Base-by-base conservation (phyloP, 2,329 filamentous ascomycete genomes). In the Epicoccum sorghinum region DNA sequence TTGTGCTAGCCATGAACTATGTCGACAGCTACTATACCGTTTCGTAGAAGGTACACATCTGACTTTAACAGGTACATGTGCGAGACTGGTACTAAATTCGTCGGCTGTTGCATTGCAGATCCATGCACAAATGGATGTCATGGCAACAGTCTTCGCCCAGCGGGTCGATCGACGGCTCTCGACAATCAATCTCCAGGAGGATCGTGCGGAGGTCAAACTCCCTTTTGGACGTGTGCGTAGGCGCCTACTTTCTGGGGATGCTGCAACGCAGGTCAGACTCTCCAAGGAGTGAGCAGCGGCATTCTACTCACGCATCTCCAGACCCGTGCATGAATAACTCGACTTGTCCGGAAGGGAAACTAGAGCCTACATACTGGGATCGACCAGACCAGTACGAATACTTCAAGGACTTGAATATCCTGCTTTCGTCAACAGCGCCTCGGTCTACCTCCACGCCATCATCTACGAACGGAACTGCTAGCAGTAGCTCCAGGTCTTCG, bases 81-180 rank as follows among this genome's bases (percentile, higher is more conserved):
- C 25, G 55, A 58, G 23, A 49, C 58, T 0, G 52, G 66, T 27
- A 59, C 67, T 7, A 64, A 58, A 7, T 77, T 76, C 44, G 58
- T 77, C 1, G 74, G 74, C 0, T 77, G 74, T 57, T 77, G 75
- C 53, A 59, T 51, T n/a, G 50, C 55, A 6, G 62, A 75, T 35
- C 68, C 73, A 4, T 77, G 74, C 50, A 50, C 55, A 4, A 66
- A 68, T n/a, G 68, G 67, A 9, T 76, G 74, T 35, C 64, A 70
- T 3, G 54, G 61, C 18, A 61, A 58, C 23, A 59, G 62, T 36
- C 54, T 76, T 13, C 58, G 64, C 9, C 33, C 65, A n/a, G 65
- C 68, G 7, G 70, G 64, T 41, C 74, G 74, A 39, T 65, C 70
- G 12, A 49, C 62, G 3, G 55, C 61, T 14, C 41, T 62, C 29